Evolutionary conservation across 192 early-diverging fungal genomes (phyloP).

Genomic region (Umbelopsis vinacea): DNA sequence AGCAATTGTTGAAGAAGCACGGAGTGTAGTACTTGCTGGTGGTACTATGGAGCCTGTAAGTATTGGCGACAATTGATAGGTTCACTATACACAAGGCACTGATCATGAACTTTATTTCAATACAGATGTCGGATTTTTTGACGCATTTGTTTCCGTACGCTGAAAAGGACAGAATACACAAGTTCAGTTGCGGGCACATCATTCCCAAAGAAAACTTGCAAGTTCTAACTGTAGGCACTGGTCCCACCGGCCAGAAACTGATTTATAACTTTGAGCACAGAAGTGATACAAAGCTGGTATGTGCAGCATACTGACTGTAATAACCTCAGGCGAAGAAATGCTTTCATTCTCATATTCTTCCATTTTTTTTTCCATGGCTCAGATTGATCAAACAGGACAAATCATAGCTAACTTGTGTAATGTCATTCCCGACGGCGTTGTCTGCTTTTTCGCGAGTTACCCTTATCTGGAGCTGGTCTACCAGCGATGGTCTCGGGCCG

Average conservation of each 20-base stretch:
- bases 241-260: slow-evolving; percentile 66
- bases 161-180: slow-evolving; percentile 47
- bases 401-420: slow-evolving; percentile 71
- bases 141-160: slow-evolving; percentile 60
- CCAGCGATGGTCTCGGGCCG: slow-evolving; percentile 52
- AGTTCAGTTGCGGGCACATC: slow-evolving; percentile 87
- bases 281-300: slow-evolving; percentile 48
- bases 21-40: slow-evolving; percentile 86
- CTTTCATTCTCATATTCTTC: neutral
- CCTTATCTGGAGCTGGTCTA: slow-evolving; percentile 69
- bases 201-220: slow-evolving; percentile 79
- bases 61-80: slow-evolving; percentile 31
- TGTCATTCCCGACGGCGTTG: slow-evolving; percentile 82
- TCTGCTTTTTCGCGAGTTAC: slow-evolving; percentile 89
- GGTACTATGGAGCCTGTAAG: slow-evolving; percentile 91
- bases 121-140: slow-evolving; percentile 46
- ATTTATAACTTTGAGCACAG: slow-evolving; percentile 73
- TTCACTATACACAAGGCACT: slow-evolving; percentile 25
- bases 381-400: slow-evolving; percentile 74
- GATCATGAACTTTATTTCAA: neutral
- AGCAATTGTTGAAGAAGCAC: slow-evolving; percentile 76
- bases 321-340: neutral
- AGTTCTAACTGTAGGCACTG: slow-evolving; percentile 62
- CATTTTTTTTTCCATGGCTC: neutral
- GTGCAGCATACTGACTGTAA: neutral